Conservation (phyloP, 1,139 yeast species). For the Scheffersomyces illinoinensis region DNA sequence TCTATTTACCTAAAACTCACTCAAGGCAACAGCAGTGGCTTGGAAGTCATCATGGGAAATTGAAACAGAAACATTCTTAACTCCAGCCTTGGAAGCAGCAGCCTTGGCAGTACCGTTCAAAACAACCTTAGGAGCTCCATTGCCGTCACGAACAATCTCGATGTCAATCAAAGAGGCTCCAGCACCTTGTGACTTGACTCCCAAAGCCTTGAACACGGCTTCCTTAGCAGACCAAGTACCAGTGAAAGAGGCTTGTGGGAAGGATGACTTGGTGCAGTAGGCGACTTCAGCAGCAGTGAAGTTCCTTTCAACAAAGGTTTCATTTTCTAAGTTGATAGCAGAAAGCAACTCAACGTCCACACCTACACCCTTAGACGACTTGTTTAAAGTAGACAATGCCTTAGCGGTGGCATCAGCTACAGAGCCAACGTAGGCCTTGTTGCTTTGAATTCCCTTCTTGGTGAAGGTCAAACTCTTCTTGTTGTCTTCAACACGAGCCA, state of each 20-base stretch:
- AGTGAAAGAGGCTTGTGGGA: slow-evolving; percentile 87
- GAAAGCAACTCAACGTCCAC: slow-evolving; percentile 93
- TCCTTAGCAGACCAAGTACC: slow-evolving; percentile 99
- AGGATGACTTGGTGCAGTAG: slow-evolving; percentile 73
- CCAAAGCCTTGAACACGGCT: slow-evolving; percentile 95
- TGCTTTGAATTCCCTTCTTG: slow-evolving; percentile 39
- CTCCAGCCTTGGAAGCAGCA: slow-evolving; percentile 73
- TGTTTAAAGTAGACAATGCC: slow-evolving; percentile 49
- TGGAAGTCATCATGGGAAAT: slow-evolving; percentile 96
- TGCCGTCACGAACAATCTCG: slow-evolving; percentile 73
- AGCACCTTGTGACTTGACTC: slow-evolving; percentile 87
- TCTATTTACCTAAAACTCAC: slow-evolving; percentile 48
- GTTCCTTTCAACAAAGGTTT: slow-evolving; percentile 88
- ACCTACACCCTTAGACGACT: slow-evolving; percentile 76
- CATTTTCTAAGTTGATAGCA: slow-evolving; percentile 79
- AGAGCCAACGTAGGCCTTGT: slow-evolving; percentile 34
- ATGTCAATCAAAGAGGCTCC: slow-evolving; percentile 93
- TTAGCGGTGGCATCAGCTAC: slow-evolving; percentile 47
- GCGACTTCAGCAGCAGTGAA: slow-evolving; percentile 78
- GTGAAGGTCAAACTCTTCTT: slow-evolving; percentile 54
- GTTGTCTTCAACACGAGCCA: slow-evolving; percentile 72
- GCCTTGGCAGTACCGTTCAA: slow-evolving; percentile 74
- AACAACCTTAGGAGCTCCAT: slow-evolving; percentile 81
- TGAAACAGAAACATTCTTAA: slow-evolving; percentile 75
- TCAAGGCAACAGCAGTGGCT: slow-evolving; percentile 95